Evolutionary conservation across 306 rosid species (phyloP).

Genomic region (Quercus bicolor): DNA sequence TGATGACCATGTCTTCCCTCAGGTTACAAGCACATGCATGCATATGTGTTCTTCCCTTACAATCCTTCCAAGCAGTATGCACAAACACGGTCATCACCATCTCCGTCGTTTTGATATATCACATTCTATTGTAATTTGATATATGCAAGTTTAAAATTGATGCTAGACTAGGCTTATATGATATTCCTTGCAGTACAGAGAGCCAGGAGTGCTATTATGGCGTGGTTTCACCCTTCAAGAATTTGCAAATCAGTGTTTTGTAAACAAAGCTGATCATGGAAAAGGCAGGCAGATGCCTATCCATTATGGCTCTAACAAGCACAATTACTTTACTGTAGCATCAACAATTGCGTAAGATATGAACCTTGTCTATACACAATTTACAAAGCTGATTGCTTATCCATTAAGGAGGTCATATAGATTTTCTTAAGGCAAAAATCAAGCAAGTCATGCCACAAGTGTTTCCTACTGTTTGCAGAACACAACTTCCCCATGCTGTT

Average conservation of each 20-base stretch:
- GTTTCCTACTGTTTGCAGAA: constrained; percentile 32
- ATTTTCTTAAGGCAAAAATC: constrained; percentile 5
- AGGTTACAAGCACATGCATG: constrained; percentile 45
- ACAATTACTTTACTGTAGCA: constrained; percentile 76
- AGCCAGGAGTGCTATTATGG: constrained; percentile 82
- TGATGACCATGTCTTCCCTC: constrained; percentile 77
- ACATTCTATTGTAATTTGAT: neutral
- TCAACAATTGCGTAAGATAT: constrained; percentile 79
- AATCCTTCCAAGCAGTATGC: neutral
- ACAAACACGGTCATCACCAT: neutral
- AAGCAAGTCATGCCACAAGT: constrained; percentile 8
- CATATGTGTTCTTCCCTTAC: constrained; percentile 3
- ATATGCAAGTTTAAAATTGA: constrained; percentile 6
- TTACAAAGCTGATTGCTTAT: too few relatives aligned
- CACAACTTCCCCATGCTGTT: constrained; percentile 93
- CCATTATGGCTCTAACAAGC: constrained; percentile 86
- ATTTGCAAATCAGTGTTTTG: constrained; percentile 79
- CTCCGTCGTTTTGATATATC: neutral
- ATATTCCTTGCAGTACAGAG: constrained; percentile 66
- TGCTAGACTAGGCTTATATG: constrained; percentile 5
- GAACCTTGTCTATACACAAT: neutral
- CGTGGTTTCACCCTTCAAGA: constrained; percentile 89
- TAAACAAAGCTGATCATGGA: constrained; percentile 74
- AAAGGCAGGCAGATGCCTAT: constrained; percentile 94
- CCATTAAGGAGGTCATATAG: neutral